Base-by-base conservation (phyloP, 1,139 yeast genomes). In the Kodamaea derodonti region DNA sequence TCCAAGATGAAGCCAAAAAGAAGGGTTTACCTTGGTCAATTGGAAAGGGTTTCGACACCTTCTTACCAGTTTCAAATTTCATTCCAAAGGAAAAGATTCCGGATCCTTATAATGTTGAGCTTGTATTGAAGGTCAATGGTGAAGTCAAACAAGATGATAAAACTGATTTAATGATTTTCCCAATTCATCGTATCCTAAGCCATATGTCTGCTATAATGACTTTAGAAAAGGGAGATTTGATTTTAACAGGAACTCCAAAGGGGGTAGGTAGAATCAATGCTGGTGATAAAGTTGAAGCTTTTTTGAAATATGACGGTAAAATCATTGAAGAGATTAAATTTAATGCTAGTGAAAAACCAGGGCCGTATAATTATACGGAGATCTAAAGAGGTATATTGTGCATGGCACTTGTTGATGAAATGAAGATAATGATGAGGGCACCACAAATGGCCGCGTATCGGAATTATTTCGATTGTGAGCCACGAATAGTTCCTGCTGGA, bases 1-100 rank as follows among this genome's bases (percentile, higher is more conserved):
- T 92, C 23, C 99, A 92, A 61, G 90, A 84, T 51, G 96, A 83
- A 53, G 97, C 97, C 33, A 94, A 92, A 62, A 76, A 74, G 64
- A 87, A 87, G 58, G 97, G 98, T 2, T 71, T 92, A 38, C 98
- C 98, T 11, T 92, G 99, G 99, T 65, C 94, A 4, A 86, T 90
- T 47, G 95, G 94, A 26, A 94, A 92, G 58, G 98, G 98, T 0
- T 92, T 88, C 56, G 98, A 92, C 55, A 92, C 98, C 0, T 92
- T 92, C 58, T 69, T 86, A 54, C 98, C 98, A 2, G 61, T 92
- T 15, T 81, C 95, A 7, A 60, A 67, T 18, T 77, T 79, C 47
- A 81, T 92, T 38, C 75, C 90, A 10, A 84, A 84, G 52, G 59
- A 58, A 2, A 58, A 69, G 43, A 78, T 88, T 40, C 73, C 82